Evolutionary conservation across 1,284 basidiomycete species (phyloP), one percentile per base, ranked within the genome.

Genomic region (Melampsora abietis-canadensis): DNA sequence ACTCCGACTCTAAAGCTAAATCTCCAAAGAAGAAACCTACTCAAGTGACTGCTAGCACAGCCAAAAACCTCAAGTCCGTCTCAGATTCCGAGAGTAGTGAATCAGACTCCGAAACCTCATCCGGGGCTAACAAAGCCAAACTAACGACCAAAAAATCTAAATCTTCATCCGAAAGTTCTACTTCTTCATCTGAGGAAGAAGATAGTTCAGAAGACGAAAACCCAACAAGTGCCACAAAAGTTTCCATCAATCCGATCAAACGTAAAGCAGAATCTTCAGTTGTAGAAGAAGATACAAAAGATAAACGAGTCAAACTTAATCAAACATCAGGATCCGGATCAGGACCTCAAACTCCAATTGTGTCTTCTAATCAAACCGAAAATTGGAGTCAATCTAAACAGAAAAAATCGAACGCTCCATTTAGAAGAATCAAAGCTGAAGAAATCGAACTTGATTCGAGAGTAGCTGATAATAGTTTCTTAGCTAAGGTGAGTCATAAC

Each of bases 401-500:
- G 12, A 74, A 66, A 21, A 74, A 74, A 47, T 60, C 47, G 5
- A 75, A 75, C 40, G 30, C 47, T 24, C 73, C 73, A 17, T 75
- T 75, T 47, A 66, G 73, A 27, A 67, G 73, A 61, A 40, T 75
- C 4, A 67, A 46, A 51, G 73, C 66, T 15, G 73, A 75, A 63
- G 65, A 75, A 44, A 75, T 68, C 63, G 27, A 62, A 57, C 5
- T 75, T 15, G 66, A 75, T 57, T 59, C 24, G 24, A 64, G 73
- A 4, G 27, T 75, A 24, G 59, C 73, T 14, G 66, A 75, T 68
- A 75, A 75, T 46, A 68, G 73, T 57, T 75, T 75, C 37, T 44
- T 75, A n/a, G 73, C 73, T 7, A 75, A 75, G 47, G 73, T 75
- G 19, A 54, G 21, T 47, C 1, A 46, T 65, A 17, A 51, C 4